These are phyloP conservation scores for Cutaneotrichosporon cyanovorans DNA, from an alignment of 1,284 basidiomycete genomes.

Conservation along the genomic window DNA sequence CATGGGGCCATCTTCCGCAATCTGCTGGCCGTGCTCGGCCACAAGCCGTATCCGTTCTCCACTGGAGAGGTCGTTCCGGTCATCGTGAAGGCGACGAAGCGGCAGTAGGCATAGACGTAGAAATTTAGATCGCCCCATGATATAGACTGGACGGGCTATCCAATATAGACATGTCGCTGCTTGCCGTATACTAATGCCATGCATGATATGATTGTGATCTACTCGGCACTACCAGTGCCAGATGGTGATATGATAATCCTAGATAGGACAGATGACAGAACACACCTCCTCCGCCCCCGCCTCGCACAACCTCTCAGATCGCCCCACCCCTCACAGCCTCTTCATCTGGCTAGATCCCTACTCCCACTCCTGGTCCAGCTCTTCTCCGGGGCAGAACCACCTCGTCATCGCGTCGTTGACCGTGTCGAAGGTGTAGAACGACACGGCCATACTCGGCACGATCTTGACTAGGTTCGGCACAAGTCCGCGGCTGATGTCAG, in stretches of 20 bases:
- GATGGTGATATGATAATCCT: too few species aligned
- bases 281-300: not conserved
- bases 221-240: too few species aligned
- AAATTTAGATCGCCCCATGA: too few species aligned
- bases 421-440: slow-evolving; percentile 49
- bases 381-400: slow-evolving; percentile 17
- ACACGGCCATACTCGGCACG: slow-evolving; percentile 82
- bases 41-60: slow-evolving; percentile 38
- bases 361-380: slow-evolving; percentile 6
- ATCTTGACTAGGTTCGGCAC: slow-evolving; percentile 84
- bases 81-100: slow-evolving; percentile 37
- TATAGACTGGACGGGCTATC: too few species aligned
- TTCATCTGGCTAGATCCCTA: too few species aligned
- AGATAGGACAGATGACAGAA: too few species aligned
- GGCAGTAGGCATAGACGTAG: not conserved
- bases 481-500: slow-evolving; percentile 59
- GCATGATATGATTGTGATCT: too few species aligned
- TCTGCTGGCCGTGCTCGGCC: slow-evolving; percentile 39
- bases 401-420: slow-evolving; percentile 37
- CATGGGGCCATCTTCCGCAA: slow-evolving; percentile 47
- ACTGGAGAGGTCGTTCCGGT: slow-evolving; percentile 46
- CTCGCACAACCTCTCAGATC: not conserved
- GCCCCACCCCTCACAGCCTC: not conserved
- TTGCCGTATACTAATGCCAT: too few species aligned
- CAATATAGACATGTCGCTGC: too few species aligned